Evolutionary conservation across 257 asterid genomes (phyloP).

Genomic region (Nicotiana obtusifolia): DNA sequence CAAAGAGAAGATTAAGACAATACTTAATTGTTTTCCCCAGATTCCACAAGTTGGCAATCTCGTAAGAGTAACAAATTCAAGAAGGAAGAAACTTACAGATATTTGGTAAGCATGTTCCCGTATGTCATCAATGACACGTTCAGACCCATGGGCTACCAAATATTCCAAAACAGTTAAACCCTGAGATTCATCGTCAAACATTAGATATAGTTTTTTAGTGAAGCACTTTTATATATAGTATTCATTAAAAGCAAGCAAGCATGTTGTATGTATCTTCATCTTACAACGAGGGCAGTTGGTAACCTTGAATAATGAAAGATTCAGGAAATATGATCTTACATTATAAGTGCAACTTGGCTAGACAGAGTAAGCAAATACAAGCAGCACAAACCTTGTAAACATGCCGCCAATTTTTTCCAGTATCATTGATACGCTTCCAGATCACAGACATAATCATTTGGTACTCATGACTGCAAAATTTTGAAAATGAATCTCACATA

Average conservation of each 20-base stretch:
- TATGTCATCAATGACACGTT: constrained; percentile 92
- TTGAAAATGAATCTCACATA: constrained; percentile 11
- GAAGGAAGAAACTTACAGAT: constrained; percentile 52
- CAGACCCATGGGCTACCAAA: constrained; percentile 95
- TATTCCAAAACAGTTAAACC: constrained; percentile 88
- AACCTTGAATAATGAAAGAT: neutral
- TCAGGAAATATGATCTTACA: neutral
- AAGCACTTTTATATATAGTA: neutral
- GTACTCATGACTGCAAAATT: constrained; percentile 60
- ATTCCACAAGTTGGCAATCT: neutral
- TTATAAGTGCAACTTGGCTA: neutral
- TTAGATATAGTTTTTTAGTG: neutral
- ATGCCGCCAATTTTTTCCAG: constrained; percentile 85
- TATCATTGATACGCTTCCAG: constrained; percentile 80
- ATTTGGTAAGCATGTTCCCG: constrained; percentile 95
- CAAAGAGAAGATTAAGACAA: constrained; percentile 15
- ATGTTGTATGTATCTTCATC: neutral
- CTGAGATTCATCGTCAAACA: constrained; percentile 31
- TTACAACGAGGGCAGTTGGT: neutral
- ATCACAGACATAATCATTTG: constrained; percentile 72
- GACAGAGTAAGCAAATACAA: constrained; percentile 8
- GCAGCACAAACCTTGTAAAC: constrained; percentile 68
- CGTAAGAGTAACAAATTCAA: neutral
- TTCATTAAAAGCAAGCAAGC: neutral
- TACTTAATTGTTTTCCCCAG: neutral